Evolutionary conservation across 1,284 basidiomycete genomes (phyloP).

Genomic region (Cryptococcus sp.): DNA sequence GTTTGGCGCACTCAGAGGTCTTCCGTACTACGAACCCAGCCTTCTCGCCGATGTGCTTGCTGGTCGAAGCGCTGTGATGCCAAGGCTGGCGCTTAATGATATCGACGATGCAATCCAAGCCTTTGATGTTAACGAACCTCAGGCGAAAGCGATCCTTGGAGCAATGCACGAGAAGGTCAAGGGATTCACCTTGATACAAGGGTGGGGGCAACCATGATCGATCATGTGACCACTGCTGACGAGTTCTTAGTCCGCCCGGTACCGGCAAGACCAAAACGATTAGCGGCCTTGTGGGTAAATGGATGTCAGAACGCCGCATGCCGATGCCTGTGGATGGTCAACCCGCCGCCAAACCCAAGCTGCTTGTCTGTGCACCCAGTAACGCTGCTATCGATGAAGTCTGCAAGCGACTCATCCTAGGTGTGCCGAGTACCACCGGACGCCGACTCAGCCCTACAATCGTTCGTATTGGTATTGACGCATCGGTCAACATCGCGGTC

Average conservation of each 20-base stretch:
- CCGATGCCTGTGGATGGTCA: constrained; percentile 58
- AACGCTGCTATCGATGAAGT: constrained; percentile 99
- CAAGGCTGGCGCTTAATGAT: constrained; percentile 59
- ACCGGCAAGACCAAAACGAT: constrained; percentile 99
- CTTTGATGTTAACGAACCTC: constrained; percentile 87
- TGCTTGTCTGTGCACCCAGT: constrained; percentile 94
- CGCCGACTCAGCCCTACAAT: constrained; percentile 68
- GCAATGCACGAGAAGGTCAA: constrained; percentile 62
- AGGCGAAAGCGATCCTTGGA: constrained; percentile 84
- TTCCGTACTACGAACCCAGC: constrained; percentile 72
- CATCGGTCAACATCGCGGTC: constrained; percentile 76
- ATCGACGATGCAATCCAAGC: constrained; percentile 67
- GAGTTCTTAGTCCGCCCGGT: constrained; percentile 75
- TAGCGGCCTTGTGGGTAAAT: constrained; percentile 86
- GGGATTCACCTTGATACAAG: constrained; percentile 93
- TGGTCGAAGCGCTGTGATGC: constrained; percentile 62
- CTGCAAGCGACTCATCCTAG: constrained; percentile 79
- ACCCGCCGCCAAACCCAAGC: constrained; percentile 65
- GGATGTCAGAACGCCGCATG: constrained; percentile 64
- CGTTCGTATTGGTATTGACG: constrained; percentile 82
- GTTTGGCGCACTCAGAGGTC: constrained; percentile 79
- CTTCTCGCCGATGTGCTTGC: constrained; percentile 68
- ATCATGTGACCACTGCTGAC: neutral
- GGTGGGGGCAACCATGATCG: constrained; percentile 59
- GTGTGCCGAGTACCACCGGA: constrained; percentile 65